Percentiles rank a stretch among this genome's conserved stretches.
phyloP scores from a whole-genome alignment of 371 early-diverging fungal genomes.

The Lichtheimia corymbifera region DNA sequence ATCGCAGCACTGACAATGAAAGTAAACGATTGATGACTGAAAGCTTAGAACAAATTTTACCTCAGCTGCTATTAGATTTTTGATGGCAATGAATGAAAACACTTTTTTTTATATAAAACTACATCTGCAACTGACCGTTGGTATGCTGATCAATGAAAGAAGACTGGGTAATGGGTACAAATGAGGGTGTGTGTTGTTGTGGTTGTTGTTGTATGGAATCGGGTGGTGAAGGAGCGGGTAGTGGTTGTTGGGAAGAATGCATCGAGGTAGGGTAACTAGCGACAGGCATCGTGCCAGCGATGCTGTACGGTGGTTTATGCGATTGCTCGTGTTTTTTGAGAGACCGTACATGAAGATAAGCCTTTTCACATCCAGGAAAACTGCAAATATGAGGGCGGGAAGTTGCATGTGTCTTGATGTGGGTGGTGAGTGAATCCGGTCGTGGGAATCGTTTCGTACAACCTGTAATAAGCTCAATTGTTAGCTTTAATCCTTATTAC shows the following conservation, averaged over 20 bases:
- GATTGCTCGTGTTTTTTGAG: constrained; percentile 76
- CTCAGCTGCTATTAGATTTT: background rate
- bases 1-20: background rate
- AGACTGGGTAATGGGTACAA: too few relatives aligned
- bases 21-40: background rate
- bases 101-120: too few relatives aligned
- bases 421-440: constrained; percentile 46
- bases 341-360: constrained; percentile 80
- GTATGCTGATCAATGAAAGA: too few relatives aligned
- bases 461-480: constrained; percentile 3
- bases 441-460: constrained; percentile 5
- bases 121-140: too few relatives aligned
- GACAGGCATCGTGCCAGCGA: constrained; percentile 10
- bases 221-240: background rate
- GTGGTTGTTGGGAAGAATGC: background rate
- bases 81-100: background rate
- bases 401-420: constrained; percentile 85
- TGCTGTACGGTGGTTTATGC: constrained; percentile 35
- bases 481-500: too few relatives aligned
- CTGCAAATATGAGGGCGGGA: constrained; percentile 72
- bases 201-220: background rate
- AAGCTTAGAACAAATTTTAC: background rate
- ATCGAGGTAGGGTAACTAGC: background rate
- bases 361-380: constrained; percentile 65
- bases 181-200: background rate